Evolutionary conservation across 768 basidiomycete species (phyloP), one percentile per base, ranked within the genome.

Genomic region (Suillus placidus): DNA sequence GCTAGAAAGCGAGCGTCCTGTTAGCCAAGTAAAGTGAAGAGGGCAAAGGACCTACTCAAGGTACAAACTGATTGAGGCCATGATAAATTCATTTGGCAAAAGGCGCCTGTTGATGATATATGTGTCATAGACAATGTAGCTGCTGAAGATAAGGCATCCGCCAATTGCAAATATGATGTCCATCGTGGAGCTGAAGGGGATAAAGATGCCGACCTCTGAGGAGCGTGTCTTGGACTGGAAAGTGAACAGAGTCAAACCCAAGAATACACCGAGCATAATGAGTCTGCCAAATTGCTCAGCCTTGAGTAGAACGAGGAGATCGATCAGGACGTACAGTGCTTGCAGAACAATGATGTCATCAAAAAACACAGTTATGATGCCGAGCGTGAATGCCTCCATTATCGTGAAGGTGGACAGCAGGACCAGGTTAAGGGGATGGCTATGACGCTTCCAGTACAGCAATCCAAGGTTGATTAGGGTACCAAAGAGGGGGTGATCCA

Each of bases 1-100:
- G 72, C 91, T 93, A 68, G 18, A 65, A 61, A 63, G 73, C 63
- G 60, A 68, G 67, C 62, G 42, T 63, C 49, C 20, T 14, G 18
- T 71, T 38, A 78, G 66, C 70, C 57, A 37, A 70, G 64, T 47
- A 55, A 52, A 34, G 60, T 4, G 42, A 61, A 34, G 55, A 23
- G 54, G 23, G 35, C 54, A 6, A 42, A 66, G 26, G 10, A 88
- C 88, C 70, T 79, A 92, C 88, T 98, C 97, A 64, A 98, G 88
- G 79, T 98, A 99, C n/a, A 99, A 86, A 69, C 88, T 90, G 73
- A 98, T 90, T 18, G 94, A 84, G 42, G 89, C 97, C 81, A 97
- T 81, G 70, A 97, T 95, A 76, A 86, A 95, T 76, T 99, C 97
- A 69, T 99, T 97, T 4, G 95, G 94, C 2, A 91, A 93, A n/a